phyloP scores from a whole-genome alignment of 148 eudicot species.

The Amaranthus palmeri region DNA sequence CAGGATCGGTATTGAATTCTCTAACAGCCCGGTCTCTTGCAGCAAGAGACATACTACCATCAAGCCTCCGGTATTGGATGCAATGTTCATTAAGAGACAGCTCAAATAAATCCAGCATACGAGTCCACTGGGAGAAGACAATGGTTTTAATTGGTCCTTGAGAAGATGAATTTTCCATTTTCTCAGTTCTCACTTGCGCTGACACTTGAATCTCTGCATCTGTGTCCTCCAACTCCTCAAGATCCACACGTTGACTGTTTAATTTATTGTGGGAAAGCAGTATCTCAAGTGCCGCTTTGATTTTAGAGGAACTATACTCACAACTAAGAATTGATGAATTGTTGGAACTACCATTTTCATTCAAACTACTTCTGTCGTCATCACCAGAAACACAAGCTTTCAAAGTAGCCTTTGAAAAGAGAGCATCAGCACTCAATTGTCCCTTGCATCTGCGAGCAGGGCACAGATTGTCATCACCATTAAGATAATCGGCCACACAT shows the following conservation, averaged over 20 bases:
- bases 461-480: conserved; percentile 83
- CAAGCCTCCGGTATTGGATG: conserved; percentile 80
- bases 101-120: conserved; percentile 86
- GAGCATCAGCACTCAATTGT: conserved; percentile 67
- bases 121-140: conserved; percentile 96
- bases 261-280: conserved; percentile 47
- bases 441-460: conserved; percentile 74
- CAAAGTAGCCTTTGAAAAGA: conserved; percentile 68
- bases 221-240: conserved; percentile 28
- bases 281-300: conserved; percentile 67
- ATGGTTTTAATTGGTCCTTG: conserved; percentile 66
- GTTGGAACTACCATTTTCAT: conserved; percentile 36
- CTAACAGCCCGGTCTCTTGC: conserved; percentile 97
- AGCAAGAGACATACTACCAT: conserved; percentile 83
- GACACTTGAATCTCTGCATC: conserved; percentile 20
- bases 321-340: conserved; percentile 45
- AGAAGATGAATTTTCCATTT: conserved; percentile 26
- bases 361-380: conserved; percentile 34
- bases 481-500: conserved; percentile 73
- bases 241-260: conserved; percentile 35
- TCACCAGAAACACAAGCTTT: conserved; percentile 61
- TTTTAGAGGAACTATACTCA: conserved; percentile 73
- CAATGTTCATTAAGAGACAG: conserved; percentile 41
- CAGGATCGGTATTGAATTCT: conserved; percentile 79
- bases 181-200: conserved; percentile 28